Conservation (phyloP, 139 green algal species). For the Ulvella scutata region DNA sequence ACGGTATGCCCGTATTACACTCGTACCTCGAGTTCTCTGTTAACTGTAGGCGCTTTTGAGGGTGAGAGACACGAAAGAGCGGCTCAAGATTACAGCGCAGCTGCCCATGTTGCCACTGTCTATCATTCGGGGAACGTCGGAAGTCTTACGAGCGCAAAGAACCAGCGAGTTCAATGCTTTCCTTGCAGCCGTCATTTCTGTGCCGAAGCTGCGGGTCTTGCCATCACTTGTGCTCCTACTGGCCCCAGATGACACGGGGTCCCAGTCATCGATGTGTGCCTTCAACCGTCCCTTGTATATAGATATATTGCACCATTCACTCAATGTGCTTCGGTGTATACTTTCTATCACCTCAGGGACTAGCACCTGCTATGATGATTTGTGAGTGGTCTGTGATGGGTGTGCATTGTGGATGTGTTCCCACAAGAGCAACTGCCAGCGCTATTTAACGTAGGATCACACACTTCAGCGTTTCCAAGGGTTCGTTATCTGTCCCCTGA, state of each 20-base stretch:
- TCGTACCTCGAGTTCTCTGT: no score
- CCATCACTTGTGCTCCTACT: not conserved
- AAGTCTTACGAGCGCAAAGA: not conserved
- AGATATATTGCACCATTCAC: no score
- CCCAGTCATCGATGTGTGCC: not conserved
- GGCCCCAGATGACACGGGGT: not conserved
- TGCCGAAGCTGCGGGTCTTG: not conserved
- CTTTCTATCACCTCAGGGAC: no score
- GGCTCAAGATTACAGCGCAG: not conserved
- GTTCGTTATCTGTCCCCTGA: no score
- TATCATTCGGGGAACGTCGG: not conserved
- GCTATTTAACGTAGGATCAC: no score
- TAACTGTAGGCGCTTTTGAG: not conserved
- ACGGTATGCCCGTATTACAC: no score
- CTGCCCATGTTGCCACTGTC: not conserved
- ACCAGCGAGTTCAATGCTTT: constrained; percentile 2
- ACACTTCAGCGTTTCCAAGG: no score
- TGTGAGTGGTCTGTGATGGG: no score
- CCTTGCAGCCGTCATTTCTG: not conserved
- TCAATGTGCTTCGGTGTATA: no score
- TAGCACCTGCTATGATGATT: no score
- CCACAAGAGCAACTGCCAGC: no score
- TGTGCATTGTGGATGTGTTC: no score
- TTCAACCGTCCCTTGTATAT: not conserved
- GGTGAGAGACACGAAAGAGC: not conserved